Conservation (phyloP, 139 green algal species). For the Volvox africanus region DNA sequence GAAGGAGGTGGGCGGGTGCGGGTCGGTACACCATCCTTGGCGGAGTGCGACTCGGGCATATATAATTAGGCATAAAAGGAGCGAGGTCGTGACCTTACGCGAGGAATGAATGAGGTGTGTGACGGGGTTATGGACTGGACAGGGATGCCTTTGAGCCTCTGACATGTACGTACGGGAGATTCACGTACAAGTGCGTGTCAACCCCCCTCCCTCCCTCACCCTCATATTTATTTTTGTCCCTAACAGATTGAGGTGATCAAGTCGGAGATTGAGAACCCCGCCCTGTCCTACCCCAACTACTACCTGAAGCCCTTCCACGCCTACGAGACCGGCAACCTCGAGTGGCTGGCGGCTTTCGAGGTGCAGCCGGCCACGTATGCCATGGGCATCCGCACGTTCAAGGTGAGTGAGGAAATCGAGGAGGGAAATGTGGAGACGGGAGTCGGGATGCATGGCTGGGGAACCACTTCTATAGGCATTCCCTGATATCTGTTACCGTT, state of each 20-base stretch:
- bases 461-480: no score
- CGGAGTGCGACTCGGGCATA: background rate
- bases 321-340: constrained; percentile 69
- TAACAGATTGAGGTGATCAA: constrained; percentile 60
- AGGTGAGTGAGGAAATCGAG: background rate
- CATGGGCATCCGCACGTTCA: constrained; percentile 80
- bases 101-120: no score
- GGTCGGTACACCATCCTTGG: no score
- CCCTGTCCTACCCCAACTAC: constrained; percentile 77
- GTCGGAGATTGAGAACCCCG: constrained; percentile 65
- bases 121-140: background rate
- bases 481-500: no score
- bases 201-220: background rate
- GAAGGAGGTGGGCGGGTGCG: constrained; percentile 47
- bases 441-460: no score
- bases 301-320: constrained; percentile 87
- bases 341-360: constrained; percentile 79
- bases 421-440: background rate
- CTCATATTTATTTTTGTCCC: background rate
- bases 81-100: background rate
- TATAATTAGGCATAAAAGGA: background rate
- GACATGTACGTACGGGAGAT: no score
- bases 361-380: constrained; percentile 76
- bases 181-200: background rate
- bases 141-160: no score